Evolutionary conservation across 192 early-diverging fungal genomes (phyloP).

Genomic region (Backusella circina): DNA sequence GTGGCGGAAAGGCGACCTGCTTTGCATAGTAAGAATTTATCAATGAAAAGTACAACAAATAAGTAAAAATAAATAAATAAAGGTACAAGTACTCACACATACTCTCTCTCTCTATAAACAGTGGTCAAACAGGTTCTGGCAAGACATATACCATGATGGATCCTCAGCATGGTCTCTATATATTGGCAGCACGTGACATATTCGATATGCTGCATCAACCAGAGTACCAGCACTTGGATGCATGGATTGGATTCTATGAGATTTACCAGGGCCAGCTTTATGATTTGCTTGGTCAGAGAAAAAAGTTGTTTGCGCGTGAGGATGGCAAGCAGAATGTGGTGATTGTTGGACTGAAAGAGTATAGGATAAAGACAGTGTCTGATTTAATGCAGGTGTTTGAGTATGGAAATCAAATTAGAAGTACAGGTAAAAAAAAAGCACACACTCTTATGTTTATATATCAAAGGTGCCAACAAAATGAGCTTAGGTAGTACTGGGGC

Average conservation of each 20-base stretch:
- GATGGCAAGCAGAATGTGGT: slow-evolving; percentile 95
- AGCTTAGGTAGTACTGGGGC: slow-evolving; percentile 71
- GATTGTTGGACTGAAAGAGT: slow-evolving; percentile 85
- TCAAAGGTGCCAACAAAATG: slow-evolving; percentile 33
- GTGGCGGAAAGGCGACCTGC: slow-evolving; percentile 95
- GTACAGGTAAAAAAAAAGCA: slow-evolving; percentile 65
- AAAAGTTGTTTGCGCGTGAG: slow-evolving; percentile 92
- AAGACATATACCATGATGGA: slow-evolving; percentile 99
- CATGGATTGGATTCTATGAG: slow-evolving; percentile 93
- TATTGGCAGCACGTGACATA: slow-evolving; percentile 89
- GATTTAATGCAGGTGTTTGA: slow-evolving; percentile 93
- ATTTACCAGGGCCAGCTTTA: slow-evolving; percentile 97
- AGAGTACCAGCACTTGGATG: slow-evolving; percentile 70
- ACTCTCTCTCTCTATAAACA: too few species aligned
- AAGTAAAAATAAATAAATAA: not conserved
- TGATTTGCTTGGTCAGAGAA: slow-evolving; percentile 89
- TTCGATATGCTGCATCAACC: slow-evolving; percentile 74
- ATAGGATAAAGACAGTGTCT: slow-evolving; percentile 79
- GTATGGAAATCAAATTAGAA: slow-evolving; percentile 82
- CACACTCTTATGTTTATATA: not conserved
- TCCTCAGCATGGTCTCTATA: slow-evolving; percentile 83
- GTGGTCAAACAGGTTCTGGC: slow-evolving; percentile 80
- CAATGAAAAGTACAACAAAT: not conserved
- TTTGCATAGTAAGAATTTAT: slow-evolving; percentile 84
- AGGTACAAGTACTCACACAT: not conserved